A percentile compares a stretch with the other conserved stretches of the same genome.
These are phyloP conservation scores for Aspergillus persii DNA, from an alignment of 2,329 filamentous ascomycete species.

Conservation along the genomic window DNA sequence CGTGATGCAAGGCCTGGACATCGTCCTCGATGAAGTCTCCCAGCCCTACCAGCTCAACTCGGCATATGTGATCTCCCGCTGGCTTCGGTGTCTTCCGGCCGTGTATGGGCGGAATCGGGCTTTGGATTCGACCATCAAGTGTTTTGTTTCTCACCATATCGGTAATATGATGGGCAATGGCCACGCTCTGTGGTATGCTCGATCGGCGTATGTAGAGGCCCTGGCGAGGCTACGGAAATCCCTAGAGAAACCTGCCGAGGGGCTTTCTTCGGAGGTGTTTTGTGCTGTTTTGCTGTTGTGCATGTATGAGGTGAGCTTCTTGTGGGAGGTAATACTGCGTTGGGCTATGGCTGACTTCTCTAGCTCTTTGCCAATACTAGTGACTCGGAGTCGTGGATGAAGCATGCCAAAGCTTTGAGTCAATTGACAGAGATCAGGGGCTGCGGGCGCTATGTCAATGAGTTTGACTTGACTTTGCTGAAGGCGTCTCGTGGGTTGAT, in stretches of 20 bases:
- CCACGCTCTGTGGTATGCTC: slow-evolving; percentile 24
- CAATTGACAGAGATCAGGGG: slow-evolving; percentile 26
- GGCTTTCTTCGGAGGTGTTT: slow-evolving; percentile 26
- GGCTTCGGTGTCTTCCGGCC: slow-evolving; percentile 24
- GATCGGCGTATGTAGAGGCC: slow-evolving; percentile 25
- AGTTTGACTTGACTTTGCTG: slow-evolving; percentile 23
- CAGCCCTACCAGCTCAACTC: slow-evolving; percentile 16
- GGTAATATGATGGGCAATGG: slow-evolving; percentile 18
- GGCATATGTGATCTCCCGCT: slow-evolving; percentile 19
- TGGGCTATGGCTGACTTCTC: slow-evolving; percentile 1
- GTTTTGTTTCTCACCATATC: slow-evolving; percentile 28
- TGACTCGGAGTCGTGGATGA: slow-evolving; percentile 29
- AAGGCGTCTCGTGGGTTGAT: slow-evolving; percentile 28
- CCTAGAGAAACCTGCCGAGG: slow-evolving; percentile 16
- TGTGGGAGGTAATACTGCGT: neutral
- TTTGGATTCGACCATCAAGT: slow-evolving; percentile 26
- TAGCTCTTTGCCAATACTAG: slow-evolving; percentile 28
- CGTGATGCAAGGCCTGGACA: slow-evolving; percentile 22
- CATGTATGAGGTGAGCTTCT: slow-evolving; percentile 26
- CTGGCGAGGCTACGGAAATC: slow-evolving; percentile 22
- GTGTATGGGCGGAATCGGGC: slow-evolving; percentile 25
- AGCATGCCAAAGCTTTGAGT: slow-evolving; percentile 28
- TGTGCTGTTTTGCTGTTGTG: slow-evolving; percentile 31
- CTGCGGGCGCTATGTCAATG: slow-evolving; percentile 18
- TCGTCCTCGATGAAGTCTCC: slow-evolving; percentile 24